These are phyloP conservation scores for Aspergillus novofumigatus DNA, from an alignment of 2,329 filamentous ascomycete genomes.

Conservation along the genomic window DNA sequence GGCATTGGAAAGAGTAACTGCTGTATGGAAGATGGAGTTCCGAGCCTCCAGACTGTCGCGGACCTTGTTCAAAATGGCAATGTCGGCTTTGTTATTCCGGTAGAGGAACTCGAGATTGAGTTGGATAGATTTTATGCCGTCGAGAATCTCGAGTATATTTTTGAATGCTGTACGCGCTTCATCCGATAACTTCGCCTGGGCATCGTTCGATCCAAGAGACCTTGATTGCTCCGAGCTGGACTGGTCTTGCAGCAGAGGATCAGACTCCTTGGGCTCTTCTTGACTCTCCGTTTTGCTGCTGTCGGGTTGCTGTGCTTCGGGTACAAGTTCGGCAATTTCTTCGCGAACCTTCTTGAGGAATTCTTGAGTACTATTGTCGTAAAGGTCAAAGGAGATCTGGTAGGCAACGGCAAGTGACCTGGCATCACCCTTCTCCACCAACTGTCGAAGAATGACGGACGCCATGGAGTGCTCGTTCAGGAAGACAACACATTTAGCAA, in stretches of 20 bases:
- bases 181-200: slow-evolving; percentile 38
- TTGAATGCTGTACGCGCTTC: slow-evolving; percentile 53
- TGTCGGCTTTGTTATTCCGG: slow-evolving; percentile 89
- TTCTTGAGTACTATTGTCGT: slow-evolving; percentile 97
- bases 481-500: slow-evolving; percentile 96
- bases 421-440: slow-evolving; percentile 74
- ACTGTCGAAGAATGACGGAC: slow-evolving; percentile 74
- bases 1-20: slow-evolving; percentile 94
- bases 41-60: slow-evolving; percentile 91
- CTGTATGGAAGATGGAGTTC: slow-evolving; percentile 97
- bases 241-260: slow-evolving; percentile 54
- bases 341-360: slow-evolving; percentile 87
- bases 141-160: slow-evolving; percentile 61
- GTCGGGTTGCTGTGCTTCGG: slow-evolving; percentile 30
- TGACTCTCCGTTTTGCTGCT: slow-evolving; percentile 51
- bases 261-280: slow-evolving; percentile 54
- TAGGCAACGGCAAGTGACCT: slow-evolving; percentile 83
- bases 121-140: slow-evolving; percentile 89
- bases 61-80: slow-evolving; percentile 90
- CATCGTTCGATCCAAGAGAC: slow-evolving; percentile 40
- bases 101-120: slow-evolving; percentile 95
- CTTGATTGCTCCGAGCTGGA: slow-evolving; percentile 35
- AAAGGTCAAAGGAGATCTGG: slow-evolving; percentile 96
- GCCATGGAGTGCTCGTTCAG: slow-evolving; percentile 89
- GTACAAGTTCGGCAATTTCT: slow-evolving; percentile 60